Percentiles rank a stretch among this genome's conserved stretches.
These are phyloP conservation scores for Hygrophorus russula DNA, from an alignment of 768 basidiomycete genomes.

Conservation along the genomic window DNA sequence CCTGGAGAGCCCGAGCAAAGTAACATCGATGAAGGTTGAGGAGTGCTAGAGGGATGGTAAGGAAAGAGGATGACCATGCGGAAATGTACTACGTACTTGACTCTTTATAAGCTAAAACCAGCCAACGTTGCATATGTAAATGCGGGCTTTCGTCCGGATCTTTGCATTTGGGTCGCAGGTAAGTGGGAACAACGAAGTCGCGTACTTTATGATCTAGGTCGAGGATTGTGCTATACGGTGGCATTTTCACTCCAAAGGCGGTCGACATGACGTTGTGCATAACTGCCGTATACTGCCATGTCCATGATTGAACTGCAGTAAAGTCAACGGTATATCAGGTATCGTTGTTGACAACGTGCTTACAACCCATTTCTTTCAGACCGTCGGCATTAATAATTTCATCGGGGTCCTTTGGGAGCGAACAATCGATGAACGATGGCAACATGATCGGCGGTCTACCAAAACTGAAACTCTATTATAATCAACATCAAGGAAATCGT, in stretches of 20 bases:
- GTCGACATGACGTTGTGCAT: slow-evolving; percentile 38
- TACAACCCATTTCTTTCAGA: slow-evolving; percentile 31
- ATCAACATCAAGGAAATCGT: slow-evolving; percentile 2
- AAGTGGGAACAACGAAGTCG: slow-evolving; percentile 41
- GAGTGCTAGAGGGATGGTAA: slow-evolving; percentile 27
- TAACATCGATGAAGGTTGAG: slow-evolving; percentile 58
- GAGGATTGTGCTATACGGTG: slow-evolving; percentile 39
- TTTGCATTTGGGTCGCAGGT: slow-evolving; percentile 29
- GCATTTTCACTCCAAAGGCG: slow-evolving; percentile 41
- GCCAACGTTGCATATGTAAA: slow-evolving; percentile 29
- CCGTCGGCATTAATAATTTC: slow-evolving; percentile 21
- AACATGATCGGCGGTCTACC: slow-evolving; percentile 51
- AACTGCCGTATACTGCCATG: slow-evolving; percentile 40
- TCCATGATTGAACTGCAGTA: slow-evolving; percentile 41
- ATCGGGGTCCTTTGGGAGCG: slow-evolving; percentile 35
- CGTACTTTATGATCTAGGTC: slow-evolving; percentile 51
- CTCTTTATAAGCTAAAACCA: slow-evolving; percentile 37
- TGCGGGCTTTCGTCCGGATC: slow-evolving; percentile 10
- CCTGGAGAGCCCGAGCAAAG: slow-evolving; percentile 56
- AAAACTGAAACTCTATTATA: slow-evolving; percentile 42
- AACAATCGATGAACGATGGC: slow-evolving; percentile 41
- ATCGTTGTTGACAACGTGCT: slow-evolving; percentile 8
- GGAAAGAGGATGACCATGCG: not conserved
- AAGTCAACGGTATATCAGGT: not conserved
- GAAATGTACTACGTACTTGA: slow-evolving; percentile 25